phyloP scores from a whole-genome alignment of 2,329 filamentous ascomycete genomes.

The Magnaporthiopsis poae region DNA sequence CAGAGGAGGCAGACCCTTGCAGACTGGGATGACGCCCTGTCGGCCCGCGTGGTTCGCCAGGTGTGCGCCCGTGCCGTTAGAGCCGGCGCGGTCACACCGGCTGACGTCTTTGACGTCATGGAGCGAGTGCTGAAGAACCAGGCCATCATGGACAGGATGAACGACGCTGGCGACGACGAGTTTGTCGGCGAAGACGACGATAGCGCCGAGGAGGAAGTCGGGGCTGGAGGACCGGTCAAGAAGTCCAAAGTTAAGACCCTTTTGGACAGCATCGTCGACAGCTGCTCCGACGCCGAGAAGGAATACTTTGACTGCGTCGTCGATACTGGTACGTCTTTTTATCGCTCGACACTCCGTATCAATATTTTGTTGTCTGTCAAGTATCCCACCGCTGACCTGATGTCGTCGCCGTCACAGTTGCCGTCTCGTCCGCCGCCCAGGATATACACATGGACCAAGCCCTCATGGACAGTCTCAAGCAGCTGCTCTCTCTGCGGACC shows the following conservation, averaged over 20 bases:
- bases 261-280: not conserved
- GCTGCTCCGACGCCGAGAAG: not conserved
- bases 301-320: constrained; percentile 1
- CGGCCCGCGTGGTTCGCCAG: not conserved
- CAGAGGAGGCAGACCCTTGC: constrained; percentile 2
- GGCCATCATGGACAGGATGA: constrained; percentile 1
- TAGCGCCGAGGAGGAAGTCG: not conserved
- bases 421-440: not conserved
- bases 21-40: not conserved
- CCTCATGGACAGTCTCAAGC: constrained; percentile 1
- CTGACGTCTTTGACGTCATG: constrained; percentile 6
- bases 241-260: constrained; percentile 1
- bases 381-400: not conserved
- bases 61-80: constrained; percentile 4
- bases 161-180: constrained; percentile 1
- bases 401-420: not conserved
- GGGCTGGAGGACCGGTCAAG: not conserved
- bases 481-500: not conserved
- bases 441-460: constrained; percentile 2
- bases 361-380: too few species aligned
- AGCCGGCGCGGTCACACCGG: not conserved
- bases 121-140: constrained; percentile 2
- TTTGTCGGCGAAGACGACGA: constrained; percentile 1
- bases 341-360: too few species aligned
- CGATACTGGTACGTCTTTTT: not conserved